A percentile compares a stretch with the other conserved stretches of the same genome.
Evolutionary conservation across 345 rosid genomes (phyloP).

Genomic region (Salix koriyanagi): DNA sequence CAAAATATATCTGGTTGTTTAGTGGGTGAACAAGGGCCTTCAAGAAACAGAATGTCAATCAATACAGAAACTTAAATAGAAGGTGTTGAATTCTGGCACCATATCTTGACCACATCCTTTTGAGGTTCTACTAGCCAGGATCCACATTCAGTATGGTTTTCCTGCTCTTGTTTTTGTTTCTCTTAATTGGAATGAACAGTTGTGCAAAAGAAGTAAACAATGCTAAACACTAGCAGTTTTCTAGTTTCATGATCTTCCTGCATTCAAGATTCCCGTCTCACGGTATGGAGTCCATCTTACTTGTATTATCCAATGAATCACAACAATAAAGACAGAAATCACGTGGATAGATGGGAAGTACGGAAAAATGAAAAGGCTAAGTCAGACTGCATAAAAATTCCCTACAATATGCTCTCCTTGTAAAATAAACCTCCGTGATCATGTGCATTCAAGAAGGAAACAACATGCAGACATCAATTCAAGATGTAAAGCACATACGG

Average conservation of each 20-base stretch:
- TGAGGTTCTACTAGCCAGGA: background rate
- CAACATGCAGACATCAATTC: no score
- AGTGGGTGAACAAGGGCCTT: background rate
- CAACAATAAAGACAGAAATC: background rate
- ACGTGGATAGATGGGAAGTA: background rate
- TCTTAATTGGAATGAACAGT: background rate
- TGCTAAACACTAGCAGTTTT: background rate
- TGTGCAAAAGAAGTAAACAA: background rate
- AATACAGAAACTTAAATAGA: background rate
- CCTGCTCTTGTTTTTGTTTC: background rate
- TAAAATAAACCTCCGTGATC: background rate
- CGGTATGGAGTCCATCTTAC: background rate
- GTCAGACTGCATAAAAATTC: background rate
- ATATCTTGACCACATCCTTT: background rate
- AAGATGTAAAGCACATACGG: background rate
- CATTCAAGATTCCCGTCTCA: background rate
- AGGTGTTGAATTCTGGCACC: constrained; percentile 1
- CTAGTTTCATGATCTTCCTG: background rate
- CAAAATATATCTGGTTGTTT: background rate
- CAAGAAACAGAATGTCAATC: background rate
- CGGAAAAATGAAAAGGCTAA: background rate
- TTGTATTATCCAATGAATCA: background rate
- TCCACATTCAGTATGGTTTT: background rate
- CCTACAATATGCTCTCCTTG: background rate
- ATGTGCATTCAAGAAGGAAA: background rate